Conservation (phyloP, 2,329 filamentous ascomycete species). For the Neoarthrinium moseri region DNA sequence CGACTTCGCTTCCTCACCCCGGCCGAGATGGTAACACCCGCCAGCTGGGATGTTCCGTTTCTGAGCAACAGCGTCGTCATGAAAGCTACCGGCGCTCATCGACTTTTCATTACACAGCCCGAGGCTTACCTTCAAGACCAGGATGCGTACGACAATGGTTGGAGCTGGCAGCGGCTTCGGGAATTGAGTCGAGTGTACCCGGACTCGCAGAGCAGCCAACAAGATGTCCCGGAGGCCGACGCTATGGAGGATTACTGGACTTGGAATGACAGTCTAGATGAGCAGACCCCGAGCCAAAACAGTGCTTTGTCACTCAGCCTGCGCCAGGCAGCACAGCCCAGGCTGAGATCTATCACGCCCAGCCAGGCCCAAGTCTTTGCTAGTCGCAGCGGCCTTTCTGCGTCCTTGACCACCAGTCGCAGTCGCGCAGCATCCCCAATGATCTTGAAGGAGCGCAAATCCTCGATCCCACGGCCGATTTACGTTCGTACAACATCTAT, state of each 20-base stretch:
- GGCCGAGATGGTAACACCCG: slow-evolving; percentile 71
- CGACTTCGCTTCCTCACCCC: slow-evolving; percentile 69
- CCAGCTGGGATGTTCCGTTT: slow-evolving; percentile 70
- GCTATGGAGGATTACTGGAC: slow-evolving; percentile 66
- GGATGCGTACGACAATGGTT: slow-evolving; percentile 51
- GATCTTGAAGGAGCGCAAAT: slow-evolving; percentile 35
- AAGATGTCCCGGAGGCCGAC: slow-evolving; percentile 58
- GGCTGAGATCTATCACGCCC: slow-evolving; percentile 37
- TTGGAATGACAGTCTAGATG: slow-evolving; percentile 65
- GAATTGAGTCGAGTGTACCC: slow-evolving; percentile 58
- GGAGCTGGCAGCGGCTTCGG: slow-evolving; percentile 71
- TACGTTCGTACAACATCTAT: slow-evolving; percentile 53
- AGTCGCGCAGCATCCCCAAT: slow-evolving; percentile 38
- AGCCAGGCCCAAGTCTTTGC: slow-evolving; percentile 35
- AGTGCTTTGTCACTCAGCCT: slow-evolving; percentile 39
- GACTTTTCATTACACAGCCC: slow-evolving; percentile 74
- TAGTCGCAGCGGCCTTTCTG: slow-evolving; percentile 28
- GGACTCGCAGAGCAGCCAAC: slow-evolving; percentile 40
- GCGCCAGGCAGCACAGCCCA: slow-evolving; percentile 38
- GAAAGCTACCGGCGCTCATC: slow-evolving; percentile 61
- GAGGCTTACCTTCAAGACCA: slow-evolving; percentile 71
- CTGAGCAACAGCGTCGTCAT: slow-evolving; percentile 70
- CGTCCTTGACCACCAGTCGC: slow-evolving; percentile 33
- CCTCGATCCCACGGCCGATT: slow-evolving; percentile 38
- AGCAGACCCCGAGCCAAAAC: slow-evolving; percentile 41